phyloP scores from a whole-genome alignment of 1,284 basidiomycete species.

The Flammula alnicola region DNA sequence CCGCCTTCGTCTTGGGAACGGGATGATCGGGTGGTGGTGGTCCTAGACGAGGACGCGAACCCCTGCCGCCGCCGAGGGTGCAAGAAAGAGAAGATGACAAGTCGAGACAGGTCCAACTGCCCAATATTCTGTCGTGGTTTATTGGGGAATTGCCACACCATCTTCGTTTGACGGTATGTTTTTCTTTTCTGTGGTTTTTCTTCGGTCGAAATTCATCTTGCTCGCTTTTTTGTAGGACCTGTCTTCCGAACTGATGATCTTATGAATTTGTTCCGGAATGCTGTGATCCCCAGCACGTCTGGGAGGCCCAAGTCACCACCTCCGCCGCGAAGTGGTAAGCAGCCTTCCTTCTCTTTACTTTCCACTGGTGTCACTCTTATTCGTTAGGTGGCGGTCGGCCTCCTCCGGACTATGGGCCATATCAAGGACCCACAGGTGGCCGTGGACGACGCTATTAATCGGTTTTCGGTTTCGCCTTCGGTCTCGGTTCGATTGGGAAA shows the following conservation, averaged over 20 bases:
- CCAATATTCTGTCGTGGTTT: conserved; percentile 79
- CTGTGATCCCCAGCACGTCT: conserved; percentile 71
- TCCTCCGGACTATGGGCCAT: conserved; percentile 73
- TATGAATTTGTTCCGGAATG: conserved; percentile 78
- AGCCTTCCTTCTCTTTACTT: conserved; percentile 7
- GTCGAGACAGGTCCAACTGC: conserved; percentile 51
- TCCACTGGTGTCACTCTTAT: neutral
- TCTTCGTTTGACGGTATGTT: conserved; percentile 80
- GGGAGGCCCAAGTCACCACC: conserved; percentile 46
- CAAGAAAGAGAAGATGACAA: conserved; percentile 55
- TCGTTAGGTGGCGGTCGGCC: conserved; percentile 53
- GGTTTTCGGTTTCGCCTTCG: too few species aligned
- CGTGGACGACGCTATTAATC: conserved; percentile 25
- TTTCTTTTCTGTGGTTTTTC: conserved; percentile 1
- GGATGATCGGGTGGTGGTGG: conserved; percentile 32
- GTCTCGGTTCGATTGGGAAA: too few species aligned
- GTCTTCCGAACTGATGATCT: conserved; percentile 87
- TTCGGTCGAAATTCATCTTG: conserved; percentile 7
- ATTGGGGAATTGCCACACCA: conserved; percentile 77
- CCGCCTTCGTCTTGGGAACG: conserved; percentile 51
- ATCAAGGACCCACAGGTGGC: conserved; percentile 55
- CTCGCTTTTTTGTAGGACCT: conserved; percentile 59
- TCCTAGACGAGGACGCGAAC: conserved; percentile 36
- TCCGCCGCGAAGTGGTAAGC: conserved; percentile 47
- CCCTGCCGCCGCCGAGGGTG: conserved; percentile 41